Percentiles rank a stretch among this genome's conserved stretches.
phyloP scores from a whole-genome alignment of 108 stramenopile species.

The Epipyxis sp. region DNA sequence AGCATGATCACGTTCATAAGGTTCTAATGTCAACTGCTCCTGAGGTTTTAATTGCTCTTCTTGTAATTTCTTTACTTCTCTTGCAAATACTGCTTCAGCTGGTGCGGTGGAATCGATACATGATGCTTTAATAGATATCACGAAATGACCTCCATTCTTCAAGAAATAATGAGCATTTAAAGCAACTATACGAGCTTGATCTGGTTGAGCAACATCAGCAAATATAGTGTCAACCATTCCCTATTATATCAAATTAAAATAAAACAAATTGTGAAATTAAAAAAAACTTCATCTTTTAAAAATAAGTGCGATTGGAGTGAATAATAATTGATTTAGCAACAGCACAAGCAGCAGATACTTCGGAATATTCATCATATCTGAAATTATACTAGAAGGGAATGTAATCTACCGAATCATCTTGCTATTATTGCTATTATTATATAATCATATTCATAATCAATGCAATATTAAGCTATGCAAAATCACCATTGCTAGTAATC shows the following conservation, averaged over 20 bases:
- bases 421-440: too few species aligned
- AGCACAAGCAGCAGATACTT: too few species aligned
- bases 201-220: slow-evolving; percentile 99
- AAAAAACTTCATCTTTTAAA: not conserved
- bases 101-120: slow-evolving; percentile 99
- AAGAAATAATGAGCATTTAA: slow-evolving; percentile 98
- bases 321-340: too few species aligned
- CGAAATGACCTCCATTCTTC: slow-evolving; percentile 96
- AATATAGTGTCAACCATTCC: slow-evolving; percentile 99
- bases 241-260: slow-evolving; percentile 56
- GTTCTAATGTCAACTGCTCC: slow-evolving; percentile 99
- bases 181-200: slow-evolving; percentile 95
- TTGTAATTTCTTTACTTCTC: slow-evolving; percentile 88
- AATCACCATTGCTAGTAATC: too few species aligned
- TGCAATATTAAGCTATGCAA: too few species aligned
- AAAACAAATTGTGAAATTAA: not conserved
- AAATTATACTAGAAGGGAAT: too few species aligned
- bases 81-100: slow-evolving; percentile 94
- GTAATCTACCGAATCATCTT: too few species aligned
- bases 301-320: too few species aligned
- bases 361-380: too few species aligned
- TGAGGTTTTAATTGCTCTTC: slow-evolving; percentile 92
- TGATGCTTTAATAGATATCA: slow-evolving; percentile 98
- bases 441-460: too few species aligned
- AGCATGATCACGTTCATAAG: slow-evolving; percentile 98